Evolutionary conservation across 352 stramenopile species (phyloP), one percentile per base, ranked within the genome.

Genomic region (Phytophthora hybrid): DNA sequence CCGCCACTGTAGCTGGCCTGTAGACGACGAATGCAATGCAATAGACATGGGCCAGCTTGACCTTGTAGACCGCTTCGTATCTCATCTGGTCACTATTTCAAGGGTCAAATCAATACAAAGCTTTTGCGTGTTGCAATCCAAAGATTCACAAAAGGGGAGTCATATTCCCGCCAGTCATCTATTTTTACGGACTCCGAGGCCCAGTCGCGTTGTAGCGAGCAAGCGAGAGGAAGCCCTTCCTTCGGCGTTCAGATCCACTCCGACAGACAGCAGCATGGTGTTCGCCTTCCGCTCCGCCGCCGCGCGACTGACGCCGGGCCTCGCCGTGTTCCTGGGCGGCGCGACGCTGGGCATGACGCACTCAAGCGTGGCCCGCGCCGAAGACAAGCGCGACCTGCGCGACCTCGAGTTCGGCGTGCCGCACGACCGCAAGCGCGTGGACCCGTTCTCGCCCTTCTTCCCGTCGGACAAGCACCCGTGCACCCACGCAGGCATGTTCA

Each of bases 401-500:
- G 90, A 96, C 75, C 82, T 92, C 14, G 90, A 96, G 77, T 96
- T 96, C 55, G 90, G 90, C 53, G 85, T 96, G 59, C 90, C 90
- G 2, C 83, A 92, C 61, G 87, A 96, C 70, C 90, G 90, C 80
- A 96, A 96, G 77, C 90, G 90, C 76, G 90, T 96, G 65, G 90
- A 96, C 58, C 90, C 90, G 55, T 93, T 95, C 79, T 96, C 90
- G 62, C 90, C 90, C 8, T 96, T 96, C 74, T 96, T 96, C 66
- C 90, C 90, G 62, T 96, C 90, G 23, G 90, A 96, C 80, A 96
- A 96, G 73, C 92, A 98, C 76, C 88, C 90, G 69, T 98, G 92
- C 77, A 97, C 92, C 53, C 84, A 97, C 69, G 89, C 92, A 9
- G 90, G 93, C 56, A 95, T 97, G 89, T 98, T 98, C 77, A 96